Evolutionary conservation across 805 yeast species (phyloP).

Genomic region (Phaffomyces opuntiae): DNA sequence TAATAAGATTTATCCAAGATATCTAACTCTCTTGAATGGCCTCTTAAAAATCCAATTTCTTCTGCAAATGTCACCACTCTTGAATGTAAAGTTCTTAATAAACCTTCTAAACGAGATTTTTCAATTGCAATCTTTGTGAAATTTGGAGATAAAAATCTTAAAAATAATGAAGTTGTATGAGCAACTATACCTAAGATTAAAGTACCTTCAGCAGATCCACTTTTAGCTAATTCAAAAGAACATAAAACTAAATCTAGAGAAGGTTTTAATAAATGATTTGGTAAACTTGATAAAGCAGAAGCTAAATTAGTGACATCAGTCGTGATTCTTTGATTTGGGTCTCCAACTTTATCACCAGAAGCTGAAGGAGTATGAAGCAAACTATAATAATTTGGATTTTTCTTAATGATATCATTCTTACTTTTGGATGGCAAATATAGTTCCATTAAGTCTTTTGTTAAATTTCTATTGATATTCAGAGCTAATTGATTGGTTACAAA

Average conservation of each 20-base stretch:
- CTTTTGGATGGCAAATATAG: slow-evolving; percentile 59
- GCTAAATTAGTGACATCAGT: slow-evolving; percentile 74
- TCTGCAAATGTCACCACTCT: slow-evolving; percentile 73
- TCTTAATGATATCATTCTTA: slow-evolving; percentile 26
- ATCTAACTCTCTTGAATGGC: slow-evolving; percentile 73
- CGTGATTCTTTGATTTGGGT: slow-evolving; percentile 80
- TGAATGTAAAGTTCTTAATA: slow-evolving; percentile 75
- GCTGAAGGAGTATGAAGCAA: slow-evolving; percentile 49
- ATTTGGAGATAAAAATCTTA: slow-evolving; percentile 80
- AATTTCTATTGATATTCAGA: slow-evolving; percentile 50
- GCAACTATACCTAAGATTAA: slow-evolving; percentile 72
- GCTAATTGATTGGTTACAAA: slow-evolving; percentile 55
- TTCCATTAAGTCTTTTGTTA: slow-evolving; percentile 58
- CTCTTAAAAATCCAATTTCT: slow-evolving; percentile 80
- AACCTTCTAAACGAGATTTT: slow-evolving; percentile 76
- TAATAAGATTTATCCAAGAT: slow-evolving; percentile 75
- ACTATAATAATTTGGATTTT: slow-evolving; percentile 65
- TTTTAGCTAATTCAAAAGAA: slow-evolving; percentile 59
- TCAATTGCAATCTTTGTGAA: slow-evolving; percentile 75
- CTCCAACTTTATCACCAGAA: slow-evolving; percentile 38
- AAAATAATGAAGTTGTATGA: slow-evolving; percentile 66
- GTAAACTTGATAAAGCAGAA: slow-evolving; percentile 61
- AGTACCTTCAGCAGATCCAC: slow-evolving; percentile 61
- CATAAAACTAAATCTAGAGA: slow-evolving; percentile 71
- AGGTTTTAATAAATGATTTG: slow-evolving; percentile 82